phyloP scores from a whole-genome alignment of 73 alveolate genomes.

The Tetrahymena thermophila region DNA sequence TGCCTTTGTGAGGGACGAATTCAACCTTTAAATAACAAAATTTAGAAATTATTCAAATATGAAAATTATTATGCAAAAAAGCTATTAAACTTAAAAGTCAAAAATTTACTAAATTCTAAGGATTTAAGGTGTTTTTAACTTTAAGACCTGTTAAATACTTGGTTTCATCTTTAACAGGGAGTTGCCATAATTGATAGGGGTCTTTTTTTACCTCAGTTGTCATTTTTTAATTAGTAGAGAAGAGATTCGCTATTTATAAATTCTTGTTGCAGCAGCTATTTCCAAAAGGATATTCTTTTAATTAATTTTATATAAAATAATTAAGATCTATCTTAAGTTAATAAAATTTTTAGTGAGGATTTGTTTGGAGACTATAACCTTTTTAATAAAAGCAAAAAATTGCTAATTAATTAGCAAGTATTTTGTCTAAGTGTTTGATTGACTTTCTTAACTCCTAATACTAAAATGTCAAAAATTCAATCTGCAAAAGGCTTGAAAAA shows the following conservation, averaged over 20 bases:
- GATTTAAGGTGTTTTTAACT: background rate
- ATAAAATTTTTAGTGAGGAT: background rate
- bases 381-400: background rate
- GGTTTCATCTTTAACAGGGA: background rate
- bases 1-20: conserved; percentile 33
- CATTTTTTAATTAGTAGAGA: background rate
- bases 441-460: background rate
- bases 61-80: too few relatives aligned
- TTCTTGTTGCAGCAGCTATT: background rate
- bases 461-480: background rate
- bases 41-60: background rate
- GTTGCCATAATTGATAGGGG: background rate
- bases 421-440: background rate
- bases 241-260: background rate
- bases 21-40: background rate
- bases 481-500: background rate
- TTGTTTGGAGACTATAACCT: background rate
- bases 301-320: background rate
- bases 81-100: background rate
- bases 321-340: background rate
- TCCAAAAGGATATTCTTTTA: background rate
- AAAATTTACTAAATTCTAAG: background rate
- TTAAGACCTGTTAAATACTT: background rate
- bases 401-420: background rate
- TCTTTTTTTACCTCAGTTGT: background rate